Evolutionary conservation across 805 yeast genomes (phyloP), one percentile per base, ranked within the genome.

Genomic region (Lipomyces yamanashiensis): DNA sequence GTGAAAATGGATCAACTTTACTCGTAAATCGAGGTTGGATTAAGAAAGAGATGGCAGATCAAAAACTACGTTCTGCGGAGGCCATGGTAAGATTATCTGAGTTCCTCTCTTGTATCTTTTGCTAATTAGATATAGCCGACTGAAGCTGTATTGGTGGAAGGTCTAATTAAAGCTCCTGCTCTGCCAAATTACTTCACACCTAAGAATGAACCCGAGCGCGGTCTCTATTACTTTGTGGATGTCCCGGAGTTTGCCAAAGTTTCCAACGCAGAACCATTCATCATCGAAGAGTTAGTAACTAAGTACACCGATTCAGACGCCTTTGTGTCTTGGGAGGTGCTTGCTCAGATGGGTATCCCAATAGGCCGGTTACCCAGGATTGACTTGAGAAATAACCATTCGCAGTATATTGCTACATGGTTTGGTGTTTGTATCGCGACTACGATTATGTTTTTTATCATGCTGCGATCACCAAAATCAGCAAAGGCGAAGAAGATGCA

Each of bases 331-430:
- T 62, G 93, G 63, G 75, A 86, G 89, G 71, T 56, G 9, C 45
- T 61, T 8, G 77, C 85, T 60, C 83, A 81, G 62, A 87, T 90
- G 5, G 99, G 99, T 59, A 93, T 93, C 7, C 99, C 99, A 10
- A 74, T 95, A 10, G 99, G 97, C 0, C 86, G 88, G 59, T 77
- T 80, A 8, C 92, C 97, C n/a, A 85, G 85, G 70, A 84, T 93
- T 40, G 92, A 87, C 69, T 82, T 90, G 73, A 86, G 88, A 65
- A 95, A 95, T 75, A 91, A 92, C 73, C 99, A 95, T 74, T 77
- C 92, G 75, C 97, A 93, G 75, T 95, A 95, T 74, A 78, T 95
- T 72, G 85, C 91, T 21, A 95, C 99, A 0, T 95, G 99, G 99
- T 93, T 90, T 74, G 96, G 97, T 0, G 82, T 93, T 49, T 85